Percentiles rank a stretch among this genome's conserved stretches.
Evolutionary conservation across 2,329 filamentous ascomycete species (phyloP).

Genomic region (Huntiella savannae): DNA sequence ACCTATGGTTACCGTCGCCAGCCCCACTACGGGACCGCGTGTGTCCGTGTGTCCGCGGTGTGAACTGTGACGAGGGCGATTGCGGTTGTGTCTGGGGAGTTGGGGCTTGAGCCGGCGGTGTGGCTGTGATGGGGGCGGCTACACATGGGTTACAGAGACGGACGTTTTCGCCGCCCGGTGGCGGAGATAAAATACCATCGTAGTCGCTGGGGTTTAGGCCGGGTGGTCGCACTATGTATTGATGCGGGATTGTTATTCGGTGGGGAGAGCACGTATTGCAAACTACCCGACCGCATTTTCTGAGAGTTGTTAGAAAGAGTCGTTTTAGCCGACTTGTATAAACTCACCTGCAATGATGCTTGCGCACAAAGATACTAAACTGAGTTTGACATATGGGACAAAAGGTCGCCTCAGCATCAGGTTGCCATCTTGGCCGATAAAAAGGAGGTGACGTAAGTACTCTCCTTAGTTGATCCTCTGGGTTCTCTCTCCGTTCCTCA

Average conservation of each 20-base stretch:
- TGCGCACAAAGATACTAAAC: conserved; percentile 72
- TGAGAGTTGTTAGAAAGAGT: conserved; percentile 16
- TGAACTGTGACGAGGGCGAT: conserved; percentile 17
- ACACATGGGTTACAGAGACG: conserved; percentile 44
- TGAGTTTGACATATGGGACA: conserved; percentile 69
- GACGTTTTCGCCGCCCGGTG: conserved; percentile 34
- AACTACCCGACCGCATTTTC: conserved; percentile 84
- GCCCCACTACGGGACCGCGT: conserved; percentile 28
- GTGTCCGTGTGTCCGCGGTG: conserved; percentile 24
- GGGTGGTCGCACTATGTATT: conserved; percentile 75
- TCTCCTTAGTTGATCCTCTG: background rate
- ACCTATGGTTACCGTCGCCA: conserved; percentile 14
- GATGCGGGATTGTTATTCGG: conserved; percentile 80
- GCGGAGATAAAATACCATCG: conserved; percentile 3
- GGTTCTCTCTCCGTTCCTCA: too few species aligned
- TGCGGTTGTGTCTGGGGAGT: too few species aligned
- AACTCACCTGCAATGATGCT: conserved; percentile 73
- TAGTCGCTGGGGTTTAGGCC: conserved; percentile 14
- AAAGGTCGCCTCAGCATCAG: conserved; percentile 60
- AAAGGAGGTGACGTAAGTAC: conserved; percentile 21
- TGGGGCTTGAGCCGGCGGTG: conserved; percentile 23
- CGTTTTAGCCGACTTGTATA: background rate
- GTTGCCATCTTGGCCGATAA: conserved; percentile 64
- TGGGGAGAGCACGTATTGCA: conserved; percentile 83
- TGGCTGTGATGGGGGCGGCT: conserved; percentile 38